Percentiles rank a stretch among this genome's conserved stretches.
Evolutionary conservation across 345 rosid genomes (phyloP).

Genomic region (Triadica sebifera): DNA sequence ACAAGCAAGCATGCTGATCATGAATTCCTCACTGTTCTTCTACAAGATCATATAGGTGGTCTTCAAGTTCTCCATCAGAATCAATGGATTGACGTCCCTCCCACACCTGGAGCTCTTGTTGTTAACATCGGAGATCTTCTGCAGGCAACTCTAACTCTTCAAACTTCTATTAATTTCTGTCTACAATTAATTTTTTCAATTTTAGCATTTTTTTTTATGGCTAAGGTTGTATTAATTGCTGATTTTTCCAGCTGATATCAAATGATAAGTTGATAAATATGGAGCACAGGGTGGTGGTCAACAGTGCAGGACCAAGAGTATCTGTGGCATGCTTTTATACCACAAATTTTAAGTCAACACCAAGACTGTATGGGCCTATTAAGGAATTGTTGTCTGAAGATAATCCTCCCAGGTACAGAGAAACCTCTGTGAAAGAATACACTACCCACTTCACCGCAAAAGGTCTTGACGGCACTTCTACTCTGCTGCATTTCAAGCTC

Average conservation of each 20-base stretch:
- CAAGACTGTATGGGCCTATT: slow-evolving; percentile 37
- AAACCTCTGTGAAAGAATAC: slow-evolving; percentile 30
- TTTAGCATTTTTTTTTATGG: no score
- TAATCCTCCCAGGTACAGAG: slow-evolving; percentile 35
- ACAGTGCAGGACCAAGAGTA: slow-evolving; percentile 37
- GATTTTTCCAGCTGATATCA: slow-evolving; percentile 36
- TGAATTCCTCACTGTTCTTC: slow-evolving; percentile 19
- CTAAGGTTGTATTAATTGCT: background rate
- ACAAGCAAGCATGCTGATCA: slow-evolving; percentile 7
- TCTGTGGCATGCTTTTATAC: slow-evolving; percentile 44
- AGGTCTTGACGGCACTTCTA: slow-evolving; percentile 44
- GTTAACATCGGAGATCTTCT: slow-evolving; percentile 27
- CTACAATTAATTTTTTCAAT: background rate
- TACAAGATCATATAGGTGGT: slow-evolving; percentile 27
- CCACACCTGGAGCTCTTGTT: slow-evolving; percentile 14
- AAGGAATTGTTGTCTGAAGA: slow-evolving; percentile 43
- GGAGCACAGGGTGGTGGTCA: slow-evolving; percentile 50
- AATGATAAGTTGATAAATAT: slow-evolving; percentile 47
- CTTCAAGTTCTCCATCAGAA: slow-evolving; percentile 27
- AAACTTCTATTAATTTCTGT: no score
- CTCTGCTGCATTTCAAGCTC: slow-evolving; percentile 35
- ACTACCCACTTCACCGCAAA: slow-evolving; percentile 13
- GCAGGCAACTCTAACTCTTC: slow-evolving; percentile 11
- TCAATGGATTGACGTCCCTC: slow-evolving; percentile 22
- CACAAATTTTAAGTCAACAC: background rate